Percentiles rank a stretch among this genome's conserved stretches.
Conservation (phyloP, 1,139 yeast genomes). For the Geotrichum citri-aurantii region DNA sequence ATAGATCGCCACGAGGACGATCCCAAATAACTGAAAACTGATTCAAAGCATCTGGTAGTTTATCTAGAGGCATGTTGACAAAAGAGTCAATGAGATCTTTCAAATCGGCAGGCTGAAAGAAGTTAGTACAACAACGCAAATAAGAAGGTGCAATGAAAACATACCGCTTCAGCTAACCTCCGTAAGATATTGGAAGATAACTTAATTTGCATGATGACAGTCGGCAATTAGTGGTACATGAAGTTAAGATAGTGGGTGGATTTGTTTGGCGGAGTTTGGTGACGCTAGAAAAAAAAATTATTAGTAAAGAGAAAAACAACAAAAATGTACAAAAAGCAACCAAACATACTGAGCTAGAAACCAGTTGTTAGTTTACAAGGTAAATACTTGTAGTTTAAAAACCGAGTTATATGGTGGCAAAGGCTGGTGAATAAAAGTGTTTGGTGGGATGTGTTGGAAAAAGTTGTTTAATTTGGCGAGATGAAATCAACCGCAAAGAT, state of each 20-base stretch:
- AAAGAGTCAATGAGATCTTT: constrained; percentile 40
- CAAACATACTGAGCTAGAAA: background rate
- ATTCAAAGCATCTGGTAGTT: constrained; percentile 36
- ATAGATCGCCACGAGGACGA: constrained; percentile 65
- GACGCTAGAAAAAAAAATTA: background rate
- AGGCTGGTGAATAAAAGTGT: background rate
- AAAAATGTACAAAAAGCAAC: background rate
- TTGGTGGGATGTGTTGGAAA: background rate
- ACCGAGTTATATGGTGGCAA: background rate
- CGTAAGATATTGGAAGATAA: constrained; percentile 28
- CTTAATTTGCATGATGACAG: constrained; percentile 27
- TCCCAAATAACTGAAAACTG: constrained; percentile 45
- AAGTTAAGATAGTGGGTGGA: background rate
- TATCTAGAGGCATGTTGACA: constrained; percentile 33
- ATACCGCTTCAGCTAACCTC: constrained; percentile 31
- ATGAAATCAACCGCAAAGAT: background rate
- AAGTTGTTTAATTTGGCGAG: background rate
- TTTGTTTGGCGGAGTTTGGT: background rate
- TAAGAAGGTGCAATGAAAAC: constrained; percentile 15
- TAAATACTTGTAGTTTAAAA: background rate
- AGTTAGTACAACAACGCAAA: constrained; percentile 12
- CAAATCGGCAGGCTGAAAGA: constrained; percentile 39
- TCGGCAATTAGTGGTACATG: constrained; percentile 4
- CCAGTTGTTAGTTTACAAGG: background rate
- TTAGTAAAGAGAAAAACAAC: background rate